Conservation (phyloP, 805 yeast species). For the Candida tibetensis region DNA sequence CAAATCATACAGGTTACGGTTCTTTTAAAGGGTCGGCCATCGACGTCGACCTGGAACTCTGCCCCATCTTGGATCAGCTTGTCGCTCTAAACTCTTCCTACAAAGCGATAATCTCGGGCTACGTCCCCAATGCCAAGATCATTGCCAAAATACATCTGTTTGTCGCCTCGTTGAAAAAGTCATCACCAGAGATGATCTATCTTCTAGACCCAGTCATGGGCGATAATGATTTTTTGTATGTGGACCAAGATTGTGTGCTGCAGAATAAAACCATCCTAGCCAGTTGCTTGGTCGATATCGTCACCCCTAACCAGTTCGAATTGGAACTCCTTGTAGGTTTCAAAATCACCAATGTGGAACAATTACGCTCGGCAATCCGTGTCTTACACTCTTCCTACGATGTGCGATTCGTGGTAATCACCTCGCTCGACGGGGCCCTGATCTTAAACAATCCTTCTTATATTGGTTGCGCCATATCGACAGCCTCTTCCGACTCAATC, state of each 20-base stretch:
- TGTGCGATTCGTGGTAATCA: slow-evolving; percentile 62
- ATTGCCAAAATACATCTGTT: slow-evolving; percentile 35
- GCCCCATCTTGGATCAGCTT: slow-evolving; percentile 8
- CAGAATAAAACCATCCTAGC: slow-evolving; percentile 48
- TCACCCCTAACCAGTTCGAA: slow-evolving; percentile 92
- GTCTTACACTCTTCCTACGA: slow-evolving; percentile 46
- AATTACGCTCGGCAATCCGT: slow-evolving; percentile 46
- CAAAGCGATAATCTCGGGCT: slow-evolving; percentile 63
- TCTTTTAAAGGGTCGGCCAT: slow-evolving; percentile 48
- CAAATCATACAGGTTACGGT: slow-evolving; percentile 74
- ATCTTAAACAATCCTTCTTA: slow-evolving; percentile 12
- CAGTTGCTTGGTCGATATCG: slow-evolving; percentile 61
- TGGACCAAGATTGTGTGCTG: slow-evolving; percentile 44
- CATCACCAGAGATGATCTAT: slow-evolving; percentile 41
- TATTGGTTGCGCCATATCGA: slow-evolving; percentile 28
- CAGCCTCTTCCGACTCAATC: slow-evolving; percentile 2
- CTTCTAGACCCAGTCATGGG: slow-evolving; percentile 80
- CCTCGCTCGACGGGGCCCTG: slow-evolving; percentile 45
- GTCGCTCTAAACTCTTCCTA: slow-evolving; percentile 29
- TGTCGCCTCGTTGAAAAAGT: slow-evolving; percentile 33
- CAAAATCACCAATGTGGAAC: slow-evolving; percentile 37
- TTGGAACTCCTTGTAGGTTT: slow-evolving; percentile 64
- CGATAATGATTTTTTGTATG: slow-evolving; percentile 70
- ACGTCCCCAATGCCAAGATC: slow-evolving; percentile 57
- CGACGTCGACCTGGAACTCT: slow-evolving; percentile 4